Evolutionary conservation across 192 early-diverging fungal species (phyloP).

Genomic region (Coemansia sp.): DNA sequence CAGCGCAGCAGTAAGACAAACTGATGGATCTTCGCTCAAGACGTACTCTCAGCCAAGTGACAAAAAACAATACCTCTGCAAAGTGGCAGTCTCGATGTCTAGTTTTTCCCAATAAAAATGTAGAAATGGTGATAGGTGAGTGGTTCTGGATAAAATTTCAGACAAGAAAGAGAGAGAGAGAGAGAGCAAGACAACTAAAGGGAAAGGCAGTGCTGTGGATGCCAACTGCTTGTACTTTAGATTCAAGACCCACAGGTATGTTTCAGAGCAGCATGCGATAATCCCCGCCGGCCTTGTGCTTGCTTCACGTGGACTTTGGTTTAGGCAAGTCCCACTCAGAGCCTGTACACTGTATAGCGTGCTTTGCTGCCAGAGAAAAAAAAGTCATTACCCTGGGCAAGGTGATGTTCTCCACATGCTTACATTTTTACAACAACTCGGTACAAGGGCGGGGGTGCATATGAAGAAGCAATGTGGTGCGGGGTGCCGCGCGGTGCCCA

Average conservation of each 20-base stretch:
- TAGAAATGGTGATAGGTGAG: background rate
- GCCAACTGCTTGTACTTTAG: background rate
- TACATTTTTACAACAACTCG: background rate
- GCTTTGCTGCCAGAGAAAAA: background rate
- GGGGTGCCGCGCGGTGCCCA: background rate
- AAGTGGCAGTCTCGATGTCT: background rate
- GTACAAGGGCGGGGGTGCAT: background rate
- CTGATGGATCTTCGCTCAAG: background rate
- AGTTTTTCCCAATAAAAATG: background rate
- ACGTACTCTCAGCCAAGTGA: background rate
- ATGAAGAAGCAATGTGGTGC: background rate
- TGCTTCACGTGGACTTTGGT: background rate
- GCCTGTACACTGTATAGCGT: background rate
- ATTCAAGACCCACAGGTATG: background rate
- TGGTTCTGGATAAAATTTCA: too few species aligned
- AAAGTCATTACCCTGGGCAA: background rate
- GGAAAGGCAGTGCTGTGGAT: background rate
- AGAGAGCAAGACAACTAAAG: background rate
- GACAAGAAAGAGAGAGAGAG: background rate
- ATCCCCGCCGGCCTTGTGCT: background rate
- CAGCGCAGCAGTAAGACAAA: background rate
- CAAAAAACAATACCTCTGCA: background rate
- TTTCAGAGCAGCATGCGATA: slow-evolving; percentile 8
- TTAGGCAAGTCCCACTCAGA: background rate
- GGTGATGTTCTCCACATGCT: background rate